Evolutionary conservation across 345 rosid genomes (phyloP), one percentile per base, ranked within the genome.

Genomic region (Cardamine resedifolia): DNA sequence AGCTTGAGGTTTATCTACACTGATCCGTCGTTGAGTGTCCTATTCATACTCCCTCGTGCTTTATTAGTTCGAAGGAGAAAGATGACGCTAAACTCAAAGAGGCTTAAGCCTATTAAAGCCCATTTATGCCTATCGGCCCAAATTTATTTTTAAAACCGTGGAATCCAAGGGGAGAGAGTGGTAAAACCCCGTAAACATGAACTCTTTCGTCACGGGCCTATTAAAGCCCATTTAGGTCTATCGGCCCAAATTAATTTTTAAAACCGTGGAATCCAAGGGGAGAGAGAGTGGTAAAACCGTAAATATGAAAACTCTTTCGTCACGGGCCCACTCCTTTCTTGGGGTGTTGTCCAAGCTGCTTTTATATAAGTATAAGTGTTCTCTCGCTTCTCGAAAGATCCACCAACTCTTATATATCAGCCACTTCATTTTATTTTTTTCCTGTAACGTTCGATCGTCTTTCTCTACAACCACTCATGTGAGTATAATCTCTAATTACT

Each of bases 1-100:
- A 8, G 56, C 30, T 28, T 28, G 14, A 66, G 78, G 78, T 75
- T 75, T 75, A 75, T 75, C 78, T 68, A 51, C 58, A 49, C 52
- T 39, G 55, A 28, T n/a, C 16, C 56, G 43, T 58, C 36, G 27
- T 18, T 36, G 30, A 19, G 55, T 21, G 58, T 33, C 49, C 24
- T 31, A n/a, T n/a, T 41, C 5, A 24, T 10, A 19, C 15, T 14
- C 11, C 10, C 11, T n/a, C 19, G 43, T 56, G 53, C 8, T 51
- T 19, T 3, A 16, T 2, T 18, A n/a, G 60, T 21, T 58, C 7
- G 23, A 51, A 50, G 41, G 23, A 49, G 28, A 36, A 34, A 74
- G 53, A 58, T n/a, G 77, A 60, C 26, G 16, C 23, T 58, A 4
- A 24, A 57, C 71, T 56, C 15, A 64, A 58, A 38, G 24, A 56